Evolutionary conservation across 495 filamentous ascomycete genomes (phyloP).

Genomic region (Chaetomidium leptoderma): DNA sequence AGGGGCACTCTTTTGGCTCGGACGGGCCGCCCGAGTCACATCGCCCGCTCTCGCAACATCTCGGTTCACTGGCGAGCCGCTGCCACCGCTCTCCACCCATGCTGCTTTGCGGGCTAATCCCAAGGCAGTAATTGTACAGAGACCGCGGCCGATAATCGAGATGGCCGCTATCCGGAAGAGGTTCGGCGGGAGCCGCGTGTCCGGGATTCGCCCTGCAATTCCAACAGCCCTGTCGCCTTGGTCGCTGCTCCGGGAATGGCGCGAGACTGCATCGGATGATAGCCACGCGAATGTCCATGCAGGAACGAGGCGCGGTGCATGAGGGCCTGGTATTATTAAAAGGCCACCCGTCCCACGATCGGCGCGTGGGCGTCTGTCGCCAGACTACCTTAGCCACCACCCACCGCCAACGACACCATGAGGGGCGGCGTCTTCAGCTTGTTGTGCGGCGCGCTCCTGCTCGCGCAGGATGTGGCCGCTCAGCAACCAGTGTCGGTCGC

Average conservation of each 20-base stretch:
- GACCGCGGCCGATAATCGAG: neutral
- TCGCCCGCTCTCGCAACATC: neutral
- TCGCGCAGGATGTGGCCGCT: conserved; percentile 9
- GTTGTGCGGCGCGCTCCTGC: conserved; percentile 20
- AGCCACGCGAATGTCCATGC: conserved; percentile 9
- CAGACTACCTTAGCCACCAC: neutral
- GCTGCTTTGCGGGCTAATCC: no score
- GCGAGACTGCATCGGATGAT: neutral
- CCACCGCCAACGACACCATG: conserved; percentile 14
- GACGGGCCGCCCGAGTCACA: neutral
- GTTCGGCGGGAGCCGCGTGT: neutral
- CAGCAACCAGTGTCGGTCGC: neutral
- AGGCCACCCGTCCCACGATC: neutral
- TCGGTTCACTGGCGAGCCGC: neutral
- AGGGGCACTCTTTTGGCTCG: no score
- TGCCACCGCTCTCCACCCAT: no score
- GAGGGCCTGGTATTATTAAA: neutral
- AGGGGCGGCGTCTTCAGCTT: conserved; percentile 14
- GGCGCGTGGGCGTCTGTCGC: neutral
- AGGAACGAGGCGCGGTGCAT: neutral
- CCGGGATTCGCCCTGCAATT: neutral
- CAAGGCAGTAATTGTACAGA: neutral
- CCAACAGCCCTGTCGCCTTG: neutral
- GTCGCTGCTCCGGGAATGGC: neutral
- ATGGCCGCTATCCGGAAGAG: neutral